Evolutionary conservation across 192 early-diverging fungal genomes (phyloP).

Genomic region (Rhizophagus sp.): DNA sequence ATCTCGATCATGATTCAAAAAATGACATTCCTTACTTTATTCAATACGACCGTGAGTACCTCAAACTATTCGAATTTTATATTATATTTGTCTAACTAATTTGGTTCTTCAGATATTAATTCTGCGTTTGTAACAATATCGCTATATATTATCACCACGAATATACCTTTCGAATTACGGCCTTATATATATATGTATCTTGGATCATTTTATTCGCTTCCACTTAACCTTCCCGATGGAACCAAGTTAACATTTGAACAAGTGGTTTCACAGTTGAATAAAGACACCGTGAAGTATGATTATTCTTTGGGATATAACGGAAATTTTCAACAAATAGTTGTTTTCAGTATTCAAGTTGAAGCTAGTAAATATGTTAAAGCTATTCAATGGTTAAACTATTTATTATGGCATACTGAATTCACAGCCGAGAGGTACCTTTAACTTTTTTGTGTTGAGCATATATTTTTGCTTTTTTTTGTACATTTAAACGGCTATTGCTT

Average conservation of each 20-base stretch:
- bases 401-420: constrained; percentile 58
- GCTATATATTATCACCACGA: constrained; percentile 46
- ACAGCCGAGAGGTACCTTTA: constrained; percentile 44
- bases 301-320: constrained; percentile 41
- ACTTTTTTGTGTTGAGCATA: neutral
- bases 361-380: constrained; percentile 50
- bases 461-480: no score
- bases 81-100: neutral
- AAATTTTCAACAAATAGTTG: constrained; percentile 42
- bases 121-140: constrained; percentile 55
- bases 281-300: constrained; percentile 54
- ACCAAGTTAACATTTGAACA: constrained; percentile 47
- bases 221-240: constrained; percentile 42
- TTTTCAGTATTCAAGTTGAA: constrained; percentile 40
- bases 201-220: constrained; percentile 54
- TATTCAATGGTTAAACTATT: constrained; percentile 54
- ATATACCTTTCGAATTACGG: constrained; percentile 46
- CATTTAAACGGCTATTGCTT: neutral
- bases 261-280: constrained; percentile 52
- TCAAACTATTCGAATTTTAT: neutral
- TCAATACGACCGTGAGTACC: constrained; percentile 55
- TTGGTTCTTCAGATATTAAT: constrained; percentile 45
- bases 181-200: constrained; percentile 57
- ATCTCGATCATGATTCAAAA: constrained; percentile 48
- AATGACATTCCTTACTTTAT: constrained; percentile 52